Base-by-base conservation (phyloP, 2,329 filamentous ascomycete genomes). In the Verticillium alfalfae region DNA sequence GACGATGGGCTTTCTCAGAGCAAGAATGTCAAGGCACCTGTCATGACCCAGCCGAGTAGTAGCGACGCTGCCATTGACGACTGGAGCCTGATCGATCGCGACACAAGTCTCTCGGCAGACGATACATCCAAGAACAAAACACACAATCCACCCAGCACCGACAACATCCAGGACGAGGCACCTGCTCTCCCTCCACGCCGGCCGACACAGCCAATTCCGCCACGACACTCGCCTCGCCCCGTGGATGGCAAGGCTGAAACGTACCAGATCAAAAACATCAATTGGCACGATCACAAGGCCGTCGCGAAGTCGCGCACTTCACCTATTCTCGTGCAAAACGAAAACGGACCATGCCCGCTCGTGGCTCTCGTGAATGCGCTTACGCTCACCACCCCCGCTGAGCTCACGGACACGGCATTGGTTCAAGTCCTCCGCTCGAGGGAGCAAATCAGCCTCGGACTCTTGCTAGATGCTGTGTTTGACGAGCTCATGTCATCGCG, bases 301-400 rank as follows among this genome's bases (percentile, higher is more conserved):
- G 72, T 80, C 1, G 81, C 84, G n/a, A 86, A 86, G 60, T 81
- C 91, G 41, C 84, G 92, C 54, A 83, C 84, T n/a, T 94, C 92
- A 0, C 94, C 95, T 0, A 92, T 98, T 61, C 79, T 98, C 49
- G 88, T 96, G 3, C 94, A 99, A 71, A 98, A 97, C 68, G 87
- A 89, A 61, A 99, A 99, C 69, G 95, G 95, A 0, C 95, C 95
- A 1, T 99, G 95, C 73, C 95, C 95, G 1, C 78, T 99, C 15
- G 86, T 99, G 34, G 95, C 95, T 2, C 81, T 99, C 5, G 93
- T 98, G 62, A 99, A 99, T 72, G 93, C 93, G 1, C 81, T 99
- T 16, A 90, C 92, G 0, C 78, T 99, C 60, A 93, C 92, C 2
- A 94, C 93, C 0, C 88, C 90, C 1, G 80, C 87, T 3, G 81